Conservation (phyloP, 1,139 yeast species). For the Saccharomycopsis phalli region DNA sequence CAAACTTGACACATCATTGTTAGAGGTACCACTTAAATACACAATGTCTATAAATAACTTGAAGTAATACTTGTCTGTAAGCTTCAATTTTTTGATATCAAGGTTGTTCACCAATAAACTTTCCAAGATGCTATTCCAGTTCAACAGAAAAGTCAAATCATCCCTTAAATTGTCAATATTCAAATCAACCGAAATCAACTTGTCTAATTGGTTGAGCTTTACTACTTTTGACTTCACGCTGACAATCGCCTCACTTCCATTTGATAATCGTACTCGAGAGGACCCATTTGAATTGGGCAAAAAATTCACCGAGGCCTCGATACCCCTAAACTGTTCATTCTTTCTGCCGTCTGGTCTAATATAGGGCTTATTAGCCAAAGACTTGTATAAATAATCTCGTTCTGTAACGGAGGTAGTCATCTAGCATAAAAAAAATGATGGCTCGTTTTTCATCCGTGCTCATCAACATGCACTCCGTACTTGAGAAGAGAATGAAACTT, state of each 20-base stretch:
- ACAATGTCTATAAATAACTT: conserved; percentile 73
- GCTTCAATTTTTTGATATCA: conserved; percentile 37
- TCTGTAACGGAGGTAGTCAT: conserved; percentile 84
- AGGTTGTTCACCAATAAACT: conserved; percentile 29
- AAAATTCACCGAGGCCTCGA: conserved; percentile 74
- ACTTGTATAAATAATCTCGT: conserved; percentile 67
- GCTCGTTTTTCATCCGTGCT: too few relatives aligned
- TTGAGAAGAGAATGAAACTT: not conserved
- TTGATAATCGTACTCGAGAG: conserved; percentile 73
- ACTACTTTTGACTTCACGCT: conserved; percentile 84
- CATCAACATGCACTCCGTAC: not conserved
- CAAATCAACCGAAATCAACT: conserved; percentile 61
- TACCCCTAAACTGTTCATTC: conserved; percentile 68
- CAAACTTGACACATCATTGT: conserved; percentile 26
- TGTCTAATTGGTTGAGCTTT: conserved; percentile 32
- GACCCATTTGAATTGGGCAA: conserved; percentile 88
- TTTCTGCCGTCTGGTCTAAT: conserved; percentile 79
- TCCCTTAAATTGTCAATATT: conserved; percentile 68
- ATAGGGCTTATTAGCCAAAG: conserved; percentile 53
- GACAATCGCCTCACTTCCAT: conserved; percentile 88
- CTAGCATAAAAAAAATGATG: not conserved
- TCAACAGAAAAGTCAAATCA: conserved; percentile 54
- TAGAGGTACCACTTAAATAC: conserved; percentile 41
- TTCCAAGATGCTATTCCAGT: conserved; percentile 45
- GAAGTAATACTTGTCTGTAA: conserved; percentile 68